Percentiles rank a stretch among this genome's conserved stretches.
These are phyloP conservation scores for Epichloe bromicola DNA, from an alignment of 2,329 filamentous ascomycete species.

Conservation along the genomic window DNA sequence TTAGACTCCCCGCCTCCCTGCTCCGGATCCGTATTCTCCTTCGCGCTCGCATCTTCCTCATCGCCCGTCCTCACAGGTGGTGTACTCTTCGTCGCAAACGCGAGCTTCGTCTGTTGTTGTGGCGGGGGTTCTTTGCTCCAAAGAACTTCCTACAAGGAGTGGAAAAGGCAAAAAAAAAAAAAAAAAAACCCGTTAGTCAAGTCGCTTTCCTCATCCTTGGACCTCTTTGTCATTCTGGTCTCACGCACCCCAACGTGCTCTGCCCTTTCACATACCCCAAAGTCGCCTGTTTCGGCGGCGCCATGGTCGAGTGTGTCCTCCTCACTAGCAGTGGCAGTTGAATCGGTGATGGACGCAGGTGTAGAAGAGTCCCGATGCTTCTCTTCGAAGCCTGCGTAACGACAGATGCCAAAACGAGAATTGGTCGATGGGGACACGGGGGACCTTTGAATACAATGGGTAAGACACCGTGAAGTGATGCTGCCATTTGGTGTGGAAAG, in stretches of 20 bases:
- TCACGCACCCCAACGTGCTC: constrained; percentile 56
- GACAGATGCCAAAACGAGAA: background rate
- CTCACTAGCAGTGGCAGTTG: background rate
- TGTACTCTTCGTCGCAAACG: constrained; percentile 51
- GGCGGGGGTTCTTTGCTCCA: constrained; percentile 41
- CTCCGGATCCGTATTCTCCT: constrained; percentile 25
- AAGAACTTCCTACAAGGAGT: constrained; percentile 65
- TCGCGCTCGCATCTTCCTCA: constrained; percentile 16
- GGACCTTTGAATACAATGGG: background rate
- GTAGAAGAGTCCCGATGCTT: constrained; percentile 1
- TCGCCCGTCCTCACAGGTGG: constrained; percentile 18
- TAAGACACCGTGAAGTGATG: background rate
- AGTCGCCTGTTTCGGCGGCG: constrained; percentile 61
- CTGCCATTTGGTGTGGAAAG: background rate
- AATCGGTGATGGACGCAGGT: constrained; percentile 4
- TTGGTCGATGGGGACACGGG: too few species aligned
- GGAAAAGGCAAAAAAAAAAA: background rate
- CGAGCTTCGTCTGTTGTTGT: constrained; percentile 64
- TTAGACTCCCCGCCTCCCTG: constrained; percentile 27
- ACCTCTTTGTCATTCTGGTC: background rate
- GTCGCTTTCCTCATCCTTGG: too few species aligned
- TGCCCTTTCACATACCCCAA: constrained; percentile 79
- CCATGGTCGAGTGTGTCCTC: constrained; percentile 21
- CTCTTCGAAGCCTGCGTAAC: constrained; percentile 7
- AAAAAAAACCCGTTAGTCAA: background rate